Percentiles rank a stretch among this genome's conserved stretches.
Evolutionary conservation across 78 protist species (phyloP).

Genomic region (Tieghemostelium lacteum): DNA sequence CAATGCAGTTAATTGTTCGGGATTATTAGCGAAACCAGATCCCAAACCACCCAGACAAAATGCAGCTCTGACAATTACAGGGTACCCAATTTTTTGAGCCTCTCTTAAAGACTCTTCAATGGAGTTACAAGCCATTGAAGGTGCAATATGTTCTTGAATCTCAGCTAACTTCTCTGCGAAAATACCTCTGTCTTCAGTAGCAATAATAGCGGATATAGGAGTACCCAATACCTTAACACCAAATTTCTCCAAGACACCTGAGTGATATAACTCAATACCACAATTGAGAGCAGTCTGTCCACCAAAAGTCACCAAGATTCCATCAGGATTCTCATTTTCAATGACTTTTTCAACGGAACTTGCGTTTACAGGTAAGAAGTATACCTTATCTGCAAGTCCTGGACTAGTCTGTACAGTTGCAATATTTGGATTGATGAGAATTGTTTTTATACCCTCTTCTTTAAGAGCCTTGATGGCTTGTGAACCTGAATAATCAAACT

Average conservation of each 20-base stretch:
- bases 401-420: constrained; percentile 97
- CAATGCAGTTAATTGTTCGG: constrained; percentile 78
- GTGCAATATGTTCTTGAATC: constrained; percentile 92
- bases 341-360: constrained; percentile 91
- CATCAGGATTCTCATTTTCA: constrained; percentile 95
- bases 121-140: constrained; percentile 76
- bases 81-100: constrained; percentile 88
- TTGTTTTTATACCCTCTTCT: constrained; percentile 94
- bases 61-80: constrained; percentile 96
- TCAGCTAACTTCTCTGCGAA: constrained; percentile 89
- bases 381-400: constrained; percentile 96
- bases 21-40: constrained; percentile 93
- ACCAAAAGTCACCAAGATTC: constrained; percentile 95
- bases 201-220: constrained; percentile 87
- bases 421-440: constrained; percentile 98
- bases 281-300: constrained; percentile 99
- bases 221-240: constrained; percentile 96
- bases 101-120: constrained; percentile 78
- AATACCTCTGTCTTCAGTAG: constrained; percentile 97
- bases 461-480: constrained; percentile 97
- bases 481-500: constrained; percentile 98
- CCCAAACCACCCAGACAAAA: constrained; percentile 99
- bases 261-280: constrained; percentile 92
- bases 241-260: constrained; percentile 81
- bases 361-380: constrained; percentile 96